Base-by-base conservation (phyloP, 2,329 filamentous ascomycete genomes). In the Apiospora kogelbergensis region DNA sequence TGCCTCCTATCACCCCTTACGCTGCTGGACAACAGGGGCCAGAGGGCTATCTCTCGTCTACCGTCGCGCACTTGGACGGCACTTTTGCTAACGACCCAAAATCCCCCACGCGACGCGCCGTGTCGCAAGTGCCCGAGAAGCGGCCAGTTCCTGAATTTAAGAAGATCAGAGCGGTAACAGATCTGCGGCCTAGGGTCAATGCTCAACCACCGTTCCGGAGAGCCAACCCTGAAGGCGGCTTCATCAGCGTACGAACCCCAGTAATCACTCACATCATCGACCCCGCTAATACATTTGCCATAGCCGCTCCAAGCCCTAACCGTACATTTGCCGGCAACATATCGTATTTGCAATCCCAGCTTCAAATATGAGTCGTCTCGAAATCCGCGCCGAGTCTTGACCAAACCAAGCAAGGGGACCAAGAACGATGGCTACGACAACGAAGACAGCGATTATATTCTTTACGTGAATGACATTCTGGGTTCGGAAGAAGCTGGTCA, bases 341-440 rank as follows among this genome's bases (percentile, higher is more conserved):
- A 99, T 83, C 92, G 96, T 75, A 98, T 99, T 80, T 99, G 96
- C 85, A 99, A 99, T 79, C 95, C 95, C 3, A 91, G 89, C 76
- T 99, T 99, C 86, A 98, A 99, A 84, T 99, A 99, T 82, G 96
- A 99, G 80, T 98, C 96, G 20, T 98, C 96, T 67, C 90, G 96
- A 73, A 99, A 99, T 78, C 96, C 96, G 46, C 92, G 96, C 71
- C 89, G 96, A 80, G 96, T 99, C 65, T 86, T 99, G 73, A 99
- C 96, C 20, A 99, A 99, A 81, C 96, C 96, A 9, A 98, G 96
- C 87, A 99, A 99, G 83, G 96, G 96, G 17, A 89, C 93, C 71
- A 99, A 99, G 86, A 99, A 99, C 77, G 96, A 99, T 83, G 96
- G 96, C 4, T 99, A 96, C 77, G 96, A 99, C 78, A 99, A 99